Evolutionary conservation across 306 rosid species (phyloP).

Genomic region (Acacia crassicarpa): DNA sequence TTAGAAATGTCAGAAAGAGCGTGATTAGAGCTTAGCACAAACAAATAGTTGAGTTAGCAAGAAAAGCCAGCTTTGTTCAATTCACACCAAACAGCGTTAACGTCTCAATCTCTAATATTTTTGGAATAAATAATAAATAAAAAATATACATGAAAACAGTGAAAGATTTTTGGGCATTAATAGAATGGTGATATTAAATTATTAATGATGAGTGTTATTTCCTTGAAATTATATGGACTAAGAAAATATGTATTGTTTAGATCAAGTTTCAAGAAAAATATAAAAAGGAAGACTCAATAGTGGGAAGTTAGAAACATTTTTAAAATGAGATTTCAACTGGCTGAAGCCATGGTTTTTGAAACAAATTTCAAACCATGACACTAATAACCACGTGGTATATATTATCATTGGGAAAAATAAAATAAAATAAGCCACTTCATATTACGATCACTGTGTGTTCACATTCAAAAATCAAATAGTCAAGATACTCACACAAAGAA

Average conservation of each 20-base stretch:
- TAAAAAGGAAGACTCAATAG: neutral
- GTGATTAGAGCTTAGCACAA: neutral
- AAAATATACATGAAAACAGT: too few species aligned
- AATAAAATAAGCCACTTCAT: too few species aligned
- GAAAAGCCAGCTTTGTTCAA: too few species aligned
- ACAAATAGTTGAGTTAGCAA: neutral
- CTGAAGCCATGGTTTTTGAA: neutral
- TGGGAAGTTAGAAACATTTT: neutral
- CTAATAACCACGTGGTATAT: neutral
- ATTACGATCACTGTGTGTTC: neutral
- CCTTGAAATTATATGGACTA: neutral
- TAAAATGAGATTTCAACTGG: neutral
- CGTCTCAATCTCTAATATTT: neutral
- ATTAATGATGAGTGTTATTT: neutral
- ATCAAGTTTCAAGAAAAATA: neutral
- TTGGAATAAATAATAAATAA: too few species aligned
- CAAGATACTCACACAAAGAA: neutral
- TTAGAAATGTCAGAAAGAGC: neutral
- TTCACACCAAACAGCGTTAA: too few species aligned
- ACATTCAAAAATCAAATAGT: neutral
- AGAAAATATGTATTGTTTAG: too few species aligned
- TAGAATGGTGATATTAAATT: neutral
- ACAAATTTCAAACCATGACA: neutral
- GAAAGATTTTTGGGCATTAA: neutral
- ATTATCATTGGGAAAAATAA: too few species aligned